Conservation (phyloP, 306 rosid species). For the Pyrus bretschneideri region DNA sequence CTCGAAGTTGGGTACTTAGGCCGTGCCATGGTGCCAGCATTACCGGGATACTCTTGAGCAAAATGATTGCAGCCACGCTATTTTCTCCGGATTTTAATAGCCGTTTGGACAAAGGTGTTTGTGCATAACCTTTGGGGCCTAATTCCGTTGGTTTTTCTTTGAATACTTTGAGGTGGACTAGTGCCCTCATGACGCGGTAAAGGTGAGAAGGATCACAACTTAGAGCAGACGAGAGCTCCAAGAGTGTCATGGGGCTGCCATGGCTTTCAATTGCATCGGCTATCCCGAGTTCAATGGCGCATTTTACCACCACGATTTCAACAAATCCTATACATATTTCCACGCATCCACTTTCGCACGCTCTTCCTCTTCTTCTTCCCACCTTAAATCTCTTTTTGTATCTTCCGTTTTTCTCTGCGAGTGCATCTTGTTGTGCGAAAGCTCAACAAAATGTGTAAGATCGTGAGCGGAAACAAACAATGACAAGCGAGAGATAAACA, state of each 20-base stretch:
- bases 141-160: not conserved
- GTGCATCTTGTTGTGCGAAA: too few species aligned
- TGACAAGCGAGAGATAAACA: too few species aligned
- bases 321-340: conserved; percentile 47
- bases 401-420: not conserved
- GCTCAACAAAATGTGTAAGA: too few species aligned
- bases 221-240: conserved; percentile 34
- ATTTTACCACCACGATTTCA: conserved; percentile 51
- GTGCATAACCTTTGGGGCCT: not conserved
- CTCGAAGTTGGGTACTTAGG: conserved; percentile 14
- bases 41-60: conserved; percentile 13
- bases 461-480: too few species aligned
- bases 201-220: conserved; percentile 23
- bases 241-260: conserved; percentile 41
- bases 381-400: not conserved
- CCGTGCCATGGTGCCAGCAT: conserved; percentile 35
- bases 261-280: conserved; percentile 51
- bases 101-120: conserved; percentile 24
- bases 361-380: conserved; percentile 13
- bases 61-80: conserved; percentile 18
- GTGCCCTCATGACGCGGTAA: conserved; percentile 44
- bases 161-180: conserved; percentile 34
- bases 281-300: conserved; percentile 60
- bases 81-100: conserved; percentile 10
- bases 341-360: conserved; percentile 28